phyloP scores from a whole-genome alignment of 495 filamentous ascomycete species.

The Neurospora sp. region DNA sequence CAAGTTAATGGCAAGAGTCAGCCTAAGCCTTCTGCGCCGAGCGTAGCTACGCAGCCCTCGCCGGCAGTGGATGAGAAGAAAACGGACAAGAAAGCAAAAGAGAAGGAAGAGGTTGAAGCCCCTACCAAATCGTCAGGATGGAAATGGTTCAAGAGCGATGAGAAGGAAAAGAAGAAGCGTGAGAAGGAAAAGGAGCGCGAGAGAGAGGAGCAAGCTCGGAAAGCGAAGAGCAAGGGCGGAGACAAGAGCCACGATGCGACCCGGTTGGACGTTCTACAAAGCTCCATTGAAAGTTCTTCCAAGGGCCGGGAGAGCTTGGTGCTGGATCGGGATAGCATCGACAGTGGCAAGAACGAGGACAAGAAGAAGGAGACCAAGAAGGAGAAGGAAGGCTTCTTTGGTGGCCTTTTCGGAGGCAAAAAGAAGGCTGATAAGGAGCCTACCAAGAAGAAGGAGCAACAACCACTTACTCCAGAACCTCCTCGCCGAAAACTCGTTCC shows the following conservation, averaged over 20 bases:
- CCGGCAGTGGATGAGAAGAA: constrained; percentile 65
- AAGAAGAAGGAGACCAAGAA: constrained; percentile 84
- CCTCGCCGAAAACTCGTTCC: constrained; percentile 59
- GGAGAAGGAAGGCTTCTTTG: constrained; percentile 75
- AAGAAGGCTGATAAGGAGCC: constrained; percentile 59
- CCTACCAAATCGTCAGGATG: constrained; percentile 75
- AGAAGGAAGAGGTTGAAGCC: constrained; percentile 33
- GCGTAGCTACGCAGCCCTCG: constrained; percentile 18
- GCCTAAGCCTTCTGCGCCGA: constrained; percentile 1
- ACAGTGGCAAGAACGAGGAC: constrained; percentile 68
- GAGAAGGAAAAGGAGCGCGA: constrained; percentile 45
- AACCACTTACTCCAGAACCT: constrained; percentile 73
- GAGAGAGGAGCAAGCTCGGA: constrained; percentile 44
- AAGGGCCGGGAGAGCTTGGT: constrained; percentile 76
- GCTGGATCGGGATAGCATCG: constrained; percentile 64
- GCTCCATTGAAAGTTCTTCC: constrained; percentile 55
- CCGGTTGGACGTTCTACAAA: constrained; percentile 70
- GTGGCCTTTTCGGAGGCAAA: constrained; percentile 80
- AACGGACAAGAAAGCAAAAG: constrained; percentile 54
- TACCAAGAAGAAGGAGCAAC: constrained; percentile 58
- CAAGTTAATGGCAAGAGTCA: constrained; percentile 11
- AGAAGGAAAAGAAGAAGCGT: constrained; percentile 33
- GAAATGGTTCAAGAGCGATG: constrained; percentile 44
- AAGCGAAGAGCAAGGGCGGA: constrained; percentile 42
- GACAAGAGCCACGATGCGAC: constrained; percentile 62